Percentiles rank a stretch among this genome's conserved stretches.
Evolutionary conservation across 306 rosid genomes (phyloP).

Genomic region (Lablab purpureus): DNA sequence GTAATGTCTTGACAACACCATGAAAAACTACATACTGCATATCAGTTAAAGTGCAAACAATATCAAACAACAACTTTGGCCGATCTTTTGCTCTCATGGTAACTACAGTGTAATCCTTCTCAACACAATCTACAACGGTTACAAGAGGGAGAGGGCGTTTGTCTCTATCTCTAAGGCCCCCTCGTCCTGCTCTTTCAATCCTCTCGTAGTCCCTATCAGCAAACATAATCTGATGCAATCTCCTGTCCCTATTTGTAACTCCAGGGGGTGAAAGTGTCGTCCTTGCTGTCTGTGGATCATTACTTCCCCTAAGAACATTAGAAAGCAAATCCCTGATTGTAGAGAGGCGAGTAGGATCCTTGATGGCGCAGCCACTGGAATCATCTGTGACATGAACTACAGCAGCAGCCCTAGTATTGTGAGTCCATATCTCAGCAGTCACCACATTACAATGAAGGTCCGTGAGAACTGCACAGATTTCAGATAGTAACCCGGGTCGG

Average conservation of each 20-base stretch:
- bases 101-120: constrained; percentile 85
- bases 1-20: constrained; percentile 78
- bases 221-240: constrained; percentile 96
- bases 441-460: constrained; percentile 90
- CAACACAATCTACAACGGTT: constrained; percentile 71
- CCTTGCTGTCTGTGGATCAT: constrained; percentile 74
- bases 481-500: constrained; percentile 95
- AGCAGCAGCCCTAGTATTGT: constrained; percentile 90
- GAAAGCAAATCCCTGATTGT: constrained; percentile 79
- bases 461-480: constrained; percentile 91
- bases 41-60: constrained; percentile 93
- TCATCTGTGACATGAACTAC: constrained; percentile 89
- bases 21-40: constrained; percentile 96
- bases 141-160: constrained; percentile 70
- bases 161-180: constrained; percentile 55
- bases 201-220: constrained; percentile 94
- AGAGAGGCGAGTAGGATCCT: constrained; percentile 70
- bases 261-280: constrained; percentile 79
- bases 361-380: constrained; percentile 68
- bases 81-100: constrained; percentile 87
- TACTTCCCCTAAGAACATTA: constrained; percentile 78
- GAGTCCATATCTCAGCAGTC: constrained; percentile 98
- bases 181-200: constrained; percentile 56
- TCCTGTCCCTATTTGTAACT: constrained; percentile 78
- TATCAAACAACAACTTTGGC: constrained; percentile 88